Evolutionary conservation across 768 basidiomycete genomes (phyloP).

Genomic region (Kwoniella dendrophila): DNA sequence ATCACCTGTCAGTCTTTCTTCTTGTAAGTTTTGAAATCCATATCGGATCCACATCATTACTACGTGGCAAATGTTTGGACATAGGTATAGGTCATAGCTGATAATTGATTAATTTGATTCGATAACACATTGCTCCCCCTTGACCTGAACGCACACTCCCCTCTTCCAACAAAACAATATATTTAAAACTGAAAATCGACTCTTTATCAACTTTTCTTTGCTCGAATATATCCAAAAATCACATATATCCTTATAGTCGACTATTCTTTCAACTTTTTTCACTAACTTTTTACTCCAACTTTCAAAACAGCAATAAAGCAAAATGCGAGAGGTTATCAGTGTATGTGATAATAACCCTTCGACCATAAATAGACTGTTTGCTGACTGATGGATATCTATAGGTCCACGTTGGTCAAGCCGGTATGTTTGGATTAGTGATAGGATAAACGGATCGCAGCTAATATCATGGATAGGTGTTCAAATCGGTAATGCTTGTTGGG

Average conservation of each 20-base stretch:
- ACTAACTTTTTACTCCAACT: constrained; percentile 4
- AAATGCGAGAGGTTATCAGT: constrained; percentile 78
- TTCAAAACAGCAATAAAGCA: constrained; percentile 14
- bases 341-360: constrained; percentile 57
- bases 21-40: not conserved
- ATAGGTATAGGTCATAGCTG: constrained; percentile 1
- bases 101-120: not conserved
- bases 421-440: constrained; percentile 25
- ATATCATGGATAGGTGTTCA: constrained; percentile 51
- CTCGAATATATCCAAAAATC: not conserved
- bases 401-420: constrained; percentile 90
- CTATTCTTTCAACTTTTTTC: constrained; percentile 8
- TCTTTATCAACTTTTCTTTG: not conserved
- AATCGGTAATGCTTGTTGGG: constrained; percentile 97
- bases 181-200: not conserved
- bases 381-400: constrained; percentile 25
- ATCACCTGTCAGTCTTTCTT: constrained; percentile 12
- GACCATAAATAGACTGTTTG: constrained; percentile 1
- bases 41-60: not conserved
- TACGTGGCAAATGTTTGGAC: not conserved
- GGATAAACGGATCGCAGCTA: not conserved
- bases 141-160: constrained; percentile 6
- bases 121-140: not conserved
- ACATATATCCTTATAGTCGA: constrained; percentile 11
- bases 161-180: constrained; percentile 1